A percentile compares a stretch with the other conserved stretches of the same genome.
Conservation (phyloP, 495 filamentous ascomycete species). For the Hypomontagnella submonticulosa region DNA sequence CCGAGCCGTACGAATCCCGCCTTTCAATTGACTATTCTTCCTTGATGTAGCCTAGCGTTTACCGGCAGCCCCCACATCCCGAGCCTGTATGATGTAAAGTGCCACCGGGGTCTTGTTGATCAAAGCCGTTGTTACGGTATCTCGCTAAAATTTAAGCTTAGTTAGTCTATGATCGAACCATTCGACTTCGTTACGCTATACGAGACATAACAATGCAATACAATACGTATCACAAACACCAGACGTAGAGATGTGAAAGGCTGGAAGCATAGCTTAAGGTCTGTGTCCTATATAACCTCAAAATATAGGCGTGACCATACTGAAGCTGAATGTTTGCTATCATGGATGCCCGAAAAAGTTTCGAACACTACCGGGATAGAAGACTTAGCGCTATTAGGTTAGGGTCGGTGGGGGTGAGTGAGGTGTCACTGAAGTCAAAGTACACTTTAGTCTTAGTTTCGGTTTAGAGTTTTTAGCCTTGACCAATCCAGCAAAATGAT, state of each 20-base stretch:
- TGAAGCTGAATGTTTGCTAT: too few species aligned
- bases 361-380: too few species aligned
- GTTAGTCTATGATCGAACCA: not conserved
- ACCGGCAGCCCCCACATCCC: constrained; percentile 39
- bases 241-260: too few species aligned
- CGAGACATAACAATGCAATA: too few species aligned
- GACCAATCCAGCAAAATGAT: constrained; percentile 11
- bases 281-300: too few species aligned
- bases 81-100: constrained; percentile 29
- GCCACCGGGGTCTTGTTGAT: constrained; percentile 13
- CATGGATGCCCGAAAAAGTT: too few species aligned
- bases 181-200: not conserved
- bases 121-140: constrained; percentile 13
- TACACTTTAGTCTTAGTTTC: constrained; percentile 13
- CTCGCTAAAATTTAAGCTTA: constrained; percentile 19
- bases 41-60: constrained; percentile 12
- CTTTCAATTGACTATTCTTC: not conserved
- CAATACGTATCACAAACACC: too few species aligned
- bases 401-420: not conserved
- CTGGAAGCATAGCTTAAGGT: too few species aligned
- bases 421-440: constrained; percentile 28
- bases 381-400: not conserved
- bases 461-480: constrained; percentile 19
- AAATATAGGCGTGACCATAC: too few species aligned
- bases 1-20: not conserved